Percentiles rank a stretch among this genome's conserved stretches.
Conservation (phyloP, 164 flowering plant species). For the Annona cherimola region DNA sequence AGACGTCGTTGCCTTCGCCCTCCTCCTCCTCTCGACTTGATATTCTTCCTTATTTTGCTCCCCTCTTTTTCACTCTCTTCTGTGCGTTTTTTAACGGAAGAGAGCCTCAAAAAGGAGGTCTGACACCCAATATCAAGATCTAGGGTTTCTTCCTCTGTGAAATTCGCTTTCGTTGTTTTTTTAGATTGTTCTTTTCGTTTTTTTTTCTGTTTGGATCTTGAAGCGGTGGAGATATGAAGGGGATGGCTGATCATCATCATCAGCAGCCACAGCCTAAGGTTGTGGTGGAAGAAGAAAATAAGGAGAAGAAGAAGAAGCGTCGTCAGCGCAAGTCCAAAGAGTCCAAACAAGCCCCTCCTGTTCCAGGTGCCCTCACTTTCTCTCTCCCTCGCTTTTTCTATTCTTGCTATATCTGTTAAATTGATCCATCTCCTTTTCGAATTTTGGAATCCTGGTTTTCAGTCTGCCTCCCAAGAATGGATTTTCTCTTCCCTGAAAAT, state of each 20-base stretch:
- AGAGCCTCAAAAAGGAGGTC: background rate
- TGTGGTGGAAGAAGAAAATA: constrained; percentile 39
- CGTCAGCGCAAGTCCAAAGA: constrained; percentile 43
- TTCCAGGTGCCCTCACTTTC: constrained; percentile 33
- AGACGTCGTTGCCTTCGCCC: constrained; percentile 4
- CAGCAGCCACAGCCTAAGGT: constrained; percentile 9
- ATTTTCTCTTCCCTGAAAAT: background rate
- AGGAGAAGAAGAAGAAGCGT: constrained; percentile 62
- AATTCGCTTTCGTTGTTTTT: background rate
- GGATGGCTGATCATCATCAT: constrained; percentile 19
- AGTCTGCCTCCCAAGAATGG: background rate
- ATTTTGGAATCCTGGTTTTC: background rate
- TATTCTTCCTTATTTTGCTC: constrained; percentile 8
- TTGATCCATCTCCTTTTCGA: background rate
- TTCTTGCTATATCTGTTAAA: background rate
- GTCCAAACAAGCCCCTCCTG: constrained; percentile 36
- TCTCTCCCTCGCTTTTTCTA: too few relatives aligned
- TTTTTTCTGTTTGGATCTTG: background rate
- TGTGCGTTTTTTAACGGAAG: constrained; percentile 20
- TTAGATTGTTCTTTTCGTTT: background rate
- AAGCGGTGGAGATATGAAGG: constrained; percentile 25
- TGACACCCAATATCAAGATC: background rate
- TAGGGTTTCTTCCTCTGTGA: constrained; percentile 9
- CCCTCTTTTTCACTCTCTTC: constrained; percentile 32
- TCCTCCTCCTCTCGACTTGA: background rate